Base-by-base conservation (phyloP, 2,329 filamentous ascomycete genomes). In the Scleromitrula shiraiana region DNA sequence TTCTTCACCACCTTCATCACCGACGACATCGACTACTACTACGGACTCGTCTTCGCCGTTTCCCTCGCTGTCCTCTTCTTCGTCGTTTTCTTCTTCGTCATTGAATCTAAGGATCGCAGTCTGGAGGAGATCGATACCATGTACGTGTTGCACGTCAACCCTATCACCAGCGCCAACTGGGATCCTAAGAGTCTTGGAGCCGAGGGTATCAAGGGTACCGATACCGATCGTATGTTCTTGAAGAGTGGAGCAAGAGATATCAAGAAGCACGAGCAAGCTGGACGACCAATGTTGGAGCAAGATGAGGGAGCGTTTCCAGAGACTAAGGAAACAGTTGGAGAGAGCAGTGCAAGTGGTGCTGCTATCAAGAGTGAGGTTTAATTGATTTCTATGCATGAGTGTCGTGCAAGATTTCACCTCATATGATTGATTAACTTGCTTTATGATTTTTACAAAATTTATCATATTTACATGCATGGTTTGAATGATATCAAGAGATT, bases 1-100 rank as follows among this genome's bases (percentile, higher is more conserved):
- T 89, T 90, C 70, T 87, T 88, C 70, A 88, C 85, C 0, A 82
- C 84, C 0, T 89, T 88, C 67, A 88, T 89, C 62, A 84, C 80
- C 0, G 67, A 72, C 0, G 75, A 74, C 1, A 88, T 89, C 47
- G 78, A 83, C 58, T 62, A 62, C 46, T 56, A 52, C 22, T 87
- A 86, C 57, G 85, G 85, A 4, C 83, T 88, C 49, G 78, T 89
- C 35, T 89, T 89, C 64, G 84, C 82, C 0, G 80, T 71, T 0
- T 88, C 82, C 62, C 83, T 83, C 55, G 70, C 85, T 29, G 68
- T 75, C 0, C 82, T 77, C 0, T 75, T 79, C 0, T 58, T 78
- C 0, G 67, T 88, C n/a, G 82, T 89, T 27, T 90, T 83, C 69
- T 85, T 90, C 67, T 88, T 88, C 63, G 76, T 89, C 44, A 79